A percentile compares a stretch with the other conserved stretches of the same genome.
Conservation (phyloP, 768 basidiomycete species). For the Tylopilus felleus region DNA sequence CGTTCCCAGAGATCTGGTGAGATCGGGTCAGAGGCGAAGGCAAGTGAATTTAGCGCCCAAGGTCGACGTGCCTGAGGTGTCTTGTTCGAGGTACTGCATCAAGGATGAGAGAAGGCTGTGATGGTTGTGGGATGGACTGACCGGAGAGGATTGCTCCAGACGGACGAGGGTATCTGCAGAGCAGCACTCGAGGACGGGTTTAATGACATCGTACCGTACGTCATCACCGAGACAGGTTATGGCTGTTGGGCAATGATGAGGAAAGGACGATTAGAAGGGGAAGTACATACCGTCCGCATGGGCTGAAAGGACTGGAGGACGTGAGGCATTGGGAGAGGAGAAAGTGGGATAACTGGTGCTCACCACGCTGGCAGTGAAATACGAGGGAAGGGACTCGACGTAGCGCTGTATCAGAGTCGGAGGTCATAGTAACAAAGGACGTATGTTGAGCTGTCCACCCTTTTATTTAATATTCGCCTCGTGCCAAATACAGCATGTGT, state of each 20-base stretch:
- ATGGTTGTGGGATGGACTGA: constrained; percentile 35
- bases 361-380: constrained; percentile 70
- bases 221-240: constrained; percentile 60
- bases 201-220: constrained; percentile 60
- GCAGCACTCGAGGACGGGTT: constrained; percentile 73
- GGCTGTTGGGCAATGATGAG: constrained; percentile 37
- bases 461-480: constrained; percentile 15
- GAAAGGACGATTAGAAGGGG: background rate
- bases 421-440: constrained; percentile 19
- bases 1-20: constrained; percentile 63
- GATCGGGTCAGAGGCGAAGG: constrained; percentile 4
- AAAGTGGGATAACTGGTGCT: constrained; percentile 19
- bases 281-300: constrained; percentile 57
- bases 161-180: constrained; percentile 64
- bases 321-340: constrained; percentile 10
- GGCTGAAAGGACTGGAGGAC: constrained; percentile 47
- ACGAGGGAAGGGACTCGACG: constrained; percentile 61
- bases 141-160: constrained; percentile 69
- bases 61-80: constrained; percentile 49
- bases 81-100: constrained; percentile 48
- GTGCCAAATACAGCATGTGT: constrained; percentile 17
- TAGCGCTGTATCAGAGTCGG: constrained; percentile 32
- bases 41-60: background rate
- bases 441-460: background rate
- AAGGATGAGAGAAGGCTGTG: constrained; percentile 14